phyloP scores from a whole-genome alignment of 148 eudicot genomes.

The Gaultheria prostrata region DNA sequence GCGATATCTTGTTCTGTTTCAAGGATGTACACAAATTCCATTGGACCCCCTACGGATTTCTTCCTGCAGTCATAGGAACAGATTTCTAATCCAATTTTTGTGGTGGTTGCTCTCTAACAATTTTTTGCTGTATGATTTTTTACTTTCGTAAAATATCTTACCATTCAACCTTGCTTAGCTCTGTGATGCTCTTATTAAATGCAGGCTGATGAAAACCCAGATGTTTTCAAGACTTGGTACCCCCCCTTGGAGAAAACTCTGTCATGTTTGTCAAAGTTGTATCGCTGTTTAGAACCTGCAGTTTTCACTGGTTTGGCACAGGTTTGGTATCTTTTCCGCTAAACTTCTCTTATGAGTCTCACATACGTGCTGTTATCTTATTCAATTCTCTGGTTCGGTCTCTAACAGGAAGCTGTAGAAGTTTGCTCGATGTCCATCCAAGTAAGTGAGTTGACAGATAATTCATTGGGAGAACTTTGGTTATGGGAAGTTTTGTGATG shows the following conservation, averaged over 20 bases:
- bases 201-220: conserved; percentile 68
- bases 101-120: not conserved
- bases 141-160: not conserved
- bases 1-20: not conserved
- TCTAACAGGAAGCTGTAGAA: conserved; percentile 92
- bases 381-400: conserved; percentile 20
- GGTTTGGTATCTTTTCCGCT: conserved; percentile 36
- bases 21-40: not conserved
- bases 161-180: not conserved
- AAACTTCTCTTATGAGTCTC: not conserved
- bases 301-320: conserved; percentile 99
- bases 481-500: not conserved
- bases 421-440: conserved; percentile 85
- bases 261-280: conserved; percentile 79
- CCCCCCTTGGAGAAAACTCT: conserved; percentile 93
- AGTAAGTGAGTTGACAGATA: conserved; percentile 43
- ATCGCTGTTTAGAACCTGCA: conserved; percentile 73
- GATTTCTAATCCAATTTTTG: not conserved
- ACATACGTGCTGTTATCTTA: conserved; percentile 5
- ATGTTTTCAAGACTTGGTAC: conserved; percentile 76
- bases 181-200: conserved; percentile 8
- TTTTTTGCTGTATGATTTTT: conserved; percentile 6
- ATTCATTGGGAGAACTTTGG: not conserved
- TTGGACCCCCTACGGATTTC: not conserved
- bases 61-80: not conserved